Percentiles rank a stretch among this genome's conserved stretches.
Evolutionary conservation across 2,329 filamentous ascomycete genomes (phyloP).

Genomic region (Pseudocercospora fijiensis): DNA sequence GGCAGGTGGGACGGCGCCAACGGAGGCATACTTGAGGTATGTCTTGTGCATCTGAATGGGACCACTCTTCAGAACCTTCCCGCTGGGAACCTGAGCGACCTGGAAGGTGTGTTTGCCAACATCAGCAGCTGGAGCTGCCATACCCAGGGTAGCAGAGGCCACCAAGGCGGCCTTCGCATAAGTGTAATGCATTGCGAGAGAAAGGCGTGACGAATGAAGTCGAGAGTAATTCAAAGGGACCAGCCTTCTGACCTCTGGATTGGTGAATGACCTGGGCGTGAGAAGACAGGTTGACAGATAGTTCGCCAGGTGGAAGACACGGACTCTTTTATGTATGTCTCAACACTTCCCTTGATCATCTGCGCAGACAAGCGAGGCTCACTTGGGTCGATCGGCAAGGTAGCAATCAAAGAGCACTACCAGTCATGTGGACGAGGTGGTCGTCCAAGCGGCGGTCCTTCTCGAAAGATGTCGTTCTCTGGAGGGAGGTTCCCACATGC

Average conservation of each 20-base stretch:
- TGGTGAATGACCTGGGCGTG: slow-evolving; percentile 7
- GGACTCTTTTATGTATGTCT: slow-evolving; percentile 17
- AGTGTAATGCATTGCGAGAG: slow-evolving; percentile 34
- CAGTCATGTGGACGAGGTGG: slow-evolving; percentile 25
- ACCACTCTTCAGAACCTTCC: slow-evolving; percentile 40
- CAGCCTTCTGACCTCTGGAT: slow-evolving; percentile 8
- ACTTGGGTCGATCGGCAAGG: slow-evolving; percentile 20
- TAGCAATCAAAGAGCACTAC: slow-evolving; percentile 28
- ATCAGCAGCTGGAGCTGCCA: slow-evolving; percentile 35
- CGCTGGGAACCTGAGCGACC: slow-evolving; percentile 34
- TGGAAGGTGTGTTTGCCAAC: slow-evolving; percentile 31
- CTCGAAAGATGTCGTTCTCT: slow-evolving; percentile 17
- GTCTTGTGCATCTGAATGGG: slow-evolving; percentile 42
- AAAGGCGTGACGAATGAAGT: slow-evolving; percentile 9
- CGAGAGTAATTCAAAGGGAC: slow-evolving; percentile 16
- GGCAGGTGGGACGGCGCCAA: slow-evolving; percentile 33
- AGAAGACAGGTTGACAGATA: neutral
- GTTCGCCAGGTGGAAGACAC: slow-evolving; percentile 8
- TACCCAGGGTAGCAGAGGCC: slow-evolving; percentile 32
- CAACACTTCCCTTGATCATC: neutral
- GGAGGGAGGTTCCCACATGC: neutral
- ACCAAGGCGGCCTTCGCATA: slow-evolving; percentile 31
- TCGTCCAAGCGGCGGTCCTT: slow-evolving; percentile 22
- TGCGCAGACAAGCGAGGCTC: slow-evolving; percentile 10
- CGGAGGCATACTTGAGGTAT: slow-evolving; percentile 41